Percentiles rank a stretch among this genome's conserved stretches.
phyloP scores from a whole-genome alignment of 257 asterid genomes.

The Solanum pennellii region DNA sequence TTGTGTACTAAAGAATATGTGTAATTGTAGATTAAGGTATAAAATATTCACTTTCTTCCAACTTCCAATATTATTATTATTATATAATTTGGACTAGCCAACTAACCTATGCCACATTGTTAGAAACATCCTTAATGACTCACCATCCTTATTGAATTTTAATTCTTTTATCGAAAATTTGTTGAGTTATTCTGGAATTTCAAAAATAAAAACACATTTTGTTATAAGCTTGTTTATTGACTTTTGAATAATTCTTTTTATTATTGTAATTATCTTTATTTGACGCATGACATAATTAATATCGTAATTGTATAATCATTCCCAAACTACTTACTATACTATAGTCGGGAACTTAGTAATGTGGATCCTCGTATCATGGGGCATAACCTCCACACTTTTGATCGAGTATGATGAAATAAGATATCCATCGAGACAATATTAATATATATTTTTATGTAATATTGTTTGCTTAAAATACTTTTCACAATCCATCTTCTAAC shows the following conservation, averaged over 20 bases:
- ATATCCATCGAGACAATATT: rapidly evolving
- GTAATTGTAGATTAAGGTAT: not conserved
- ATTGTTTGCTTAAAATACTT: no score
- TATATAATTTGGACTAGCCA: not conserved
- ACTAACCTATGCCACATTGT: not conserved
- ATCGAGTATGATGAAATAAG: no score
- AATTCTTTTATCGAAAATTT: no score
- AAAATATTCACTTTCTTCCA: not conserved
- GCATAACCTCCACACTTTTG: no score
- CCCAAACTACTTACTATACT: not conserved
- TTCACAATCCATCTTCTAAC: no score
- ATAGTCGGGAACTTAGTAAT: not conserved
- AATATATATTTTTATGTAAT: no score
- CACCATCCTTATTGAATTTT: not conserved
- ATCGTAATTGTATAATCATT: no score
- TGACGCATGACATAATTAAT: not conserved
- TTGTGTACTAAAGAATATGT: not conserved
- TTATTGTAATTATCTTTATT: no score
- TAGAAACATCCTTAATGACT: not conserved
- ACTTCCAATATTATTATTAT: not conserved
- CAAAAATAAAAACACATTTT: no score
- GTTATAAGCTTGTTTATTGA: not conserved
- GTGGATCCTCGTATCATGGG: not conserved
- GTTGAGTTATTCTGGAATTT: rapidly evolving
- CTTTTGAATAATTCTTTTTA: no score